Evolutionary conservation across 2,329 filamentous ascomycete species (phyloP).

Genomic region (Hypocreales sp.): DNA sequence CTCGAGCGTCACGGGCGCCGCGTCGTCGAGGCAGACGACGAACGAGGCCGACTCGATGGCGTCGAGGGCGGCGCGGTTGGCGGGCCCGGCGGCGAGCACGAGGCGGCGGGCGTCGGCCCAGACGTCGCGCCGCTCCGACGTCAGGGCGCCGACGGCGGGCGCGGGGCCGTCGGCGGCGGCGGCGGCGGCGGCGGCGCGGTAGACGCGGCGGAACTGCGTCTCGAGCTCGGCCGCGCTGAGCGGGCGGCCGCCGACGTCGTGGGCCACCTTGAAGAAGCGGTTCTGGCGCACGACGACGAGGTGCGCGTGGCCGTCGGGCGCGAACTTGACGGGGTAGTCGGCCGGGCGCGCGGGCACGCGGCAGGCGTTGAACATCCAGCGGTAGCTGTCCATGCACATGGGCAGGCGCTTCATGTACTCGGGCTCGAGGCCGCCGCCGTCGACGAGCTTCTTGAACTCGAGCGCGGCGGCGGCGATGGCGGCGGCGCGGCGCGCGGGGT

Average conservation of each 20-base stretch:
- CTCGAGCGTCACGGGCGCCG: conserved; percentile 79
- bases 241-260: conserved; percentile 69
- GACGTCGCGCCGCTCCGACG: conserved; percentile 81
- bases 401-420: conserved; percentile 98
- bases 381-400: conserved; percentile 95
- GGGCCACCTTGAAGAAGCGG: conserved; percentile 85
- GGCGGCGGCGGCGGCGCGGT: conserved; percentile 60
- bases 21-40: conserved; percentile 84
- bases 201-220: conserved; percentile 73
- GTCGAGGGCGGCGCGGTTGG: conserved; percentile 65
- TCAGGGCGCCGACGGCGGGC: conserved; percentile 69
- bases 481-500: conserved; percentile 85
- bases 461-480: conserved; percentile 74
- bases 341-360: conserved; percentile 69
- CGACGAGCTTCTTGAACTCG: conserved; percentile 91
- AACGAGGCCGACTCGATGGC: conserved; percentile 83
- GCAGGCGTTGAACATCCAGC: conserved; percentile 97
- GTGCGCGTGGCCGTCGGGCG: conserved; percentile 62
- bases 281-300: conserved; percentile 88
- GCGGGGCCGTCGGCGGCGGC: no score
- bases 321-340: conserved; percentile 74
- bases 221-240: conserved; percentile 84
- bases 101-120: conserved; percentile 74
- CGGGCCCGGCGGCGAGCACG: conserved; percentile 59
- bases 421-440: conserved; percentile 68